Percentiles rank a stretch among this genome's conserved stretches.
phyloP scores from a whole-genome alignment of 768 basidiomycete species.

The Daedaleopsis nitida region DNA sequence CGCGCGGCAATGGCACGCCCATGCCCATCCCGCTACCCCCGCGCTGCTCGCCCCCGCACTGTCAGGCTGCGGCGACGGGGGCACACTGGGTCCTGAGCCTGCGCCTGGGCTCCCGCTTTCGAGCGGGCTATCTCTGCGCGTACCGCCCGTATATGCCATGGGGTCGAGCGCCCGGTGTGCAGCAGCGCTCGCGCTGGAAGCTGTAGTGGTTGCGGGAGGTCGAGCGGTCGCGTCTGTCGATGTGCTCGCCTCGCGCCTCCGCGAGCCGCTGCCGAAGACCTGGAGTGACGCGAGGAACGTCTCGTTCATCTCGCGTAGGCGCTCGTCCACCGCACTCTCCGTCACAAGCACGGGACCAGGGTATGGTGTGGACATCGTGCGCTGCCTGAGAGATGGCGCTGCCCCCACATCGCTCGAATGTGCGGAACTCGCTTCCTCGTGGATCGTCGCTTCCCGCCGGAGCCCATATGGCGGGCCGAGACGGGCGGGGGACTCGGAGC shows the following conservation, averaged over 20 bases:
- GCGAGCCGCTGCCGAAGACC: slow-evolving; percentile 44
- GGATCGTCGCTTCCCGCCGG: neutral
- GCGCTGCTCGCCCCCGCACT: slow-evolving; percentile 1
- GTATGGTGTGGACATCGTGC: slow-evolving; percentile 34
- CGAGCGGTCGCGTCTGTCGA: neutral
- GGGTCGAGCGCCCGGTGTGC: slow-evolving; percentile 6
- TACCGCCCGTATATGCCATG: neutral
- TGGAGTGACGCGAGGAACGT: slow-evolving; percentile 65
- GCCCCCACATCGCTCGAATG: slow-evolving; percentile 6
- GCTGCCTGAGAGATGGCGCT: slow-evolving; percentile 13
- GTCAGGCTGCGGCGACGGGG: neutral
- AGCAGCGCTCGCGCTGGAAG: neutral
- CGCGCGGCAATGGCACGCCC: slow-evolving; percentile 9
- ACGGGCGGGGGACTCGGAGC: neutral
- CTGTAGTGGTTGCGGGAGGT: neutral
- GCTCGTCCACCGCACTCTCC: slow-evolving; percentile 65
- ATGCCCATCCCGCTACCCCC: slow-evolving; percentile 2
- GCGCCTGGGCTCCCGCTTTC: neutral
- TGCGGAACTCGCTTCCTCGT: neutral
- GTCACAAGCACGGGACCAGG: slow-evolving; percentile 63
- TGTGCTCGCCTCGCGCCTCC: slow-evolving; percentile 27
- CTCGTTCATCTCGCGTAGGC: slow-evolving; percentile 66
- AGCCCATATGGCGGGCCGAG: neutral
- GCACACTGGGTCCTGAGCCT: neutral
- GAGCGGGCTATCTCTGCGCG: slow-evolving; percentile 8